Evolutionary conservation across 2,329 filamentous ascomycete genomes (phyloP), one percentile per base, ranked within the genome.

Genomic region (Sclerotinia trifoliorum): DNA sequence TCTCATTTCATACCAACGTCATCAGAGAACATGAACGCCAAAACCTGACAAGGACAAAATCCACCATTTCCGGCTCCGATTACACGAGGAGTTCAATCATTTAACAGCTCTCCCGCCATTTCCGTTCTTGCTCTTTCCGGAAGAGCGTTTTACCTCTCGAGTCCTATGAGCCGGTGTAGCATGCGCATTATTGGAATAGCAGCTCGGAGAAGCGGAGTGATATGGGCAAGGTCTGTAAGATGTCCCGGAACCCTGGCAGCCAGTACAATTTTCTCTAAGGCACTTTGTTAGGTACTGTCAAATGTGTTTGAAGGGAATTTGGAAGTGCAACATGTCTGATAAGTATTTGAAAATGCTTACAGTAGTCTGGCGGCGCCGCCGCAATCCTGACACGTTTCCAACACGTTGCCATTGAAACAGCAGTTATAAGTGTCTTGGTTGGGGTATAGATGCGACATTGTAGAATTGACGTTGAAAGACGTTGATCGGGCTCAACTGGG

Each of bases 1-100:
- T 39, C 51, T 39, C 29, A 39, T 39, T 63, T 39, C 29, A 26
- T 24, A 49, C 58, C 29, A 15, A 61, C 19, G 4, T 35, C 26
- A 39, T 63, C 29, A 63, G 13, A 42, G 51, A 51, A 24, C 10
- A 39, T 51, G 21, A 62, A 63, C 60, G 60, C 46, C 60, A 63
- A 51, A 62, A 63, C 21, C 46, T 6, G 29, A 26, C 2, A 51
- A 63, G n/a, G n/a, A 39, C 10, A 26, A 39, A 29, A 63, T 26
- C 60, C 13, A 15, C 44, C 19, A 19, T 7, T 15, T 39, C 46
- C n/a, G 32, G 35, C 15, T 51, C 32, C 21, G 17, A 26, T 15
- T 11, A 51, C 8, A 39, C 26, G 29, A 63, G 10, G n/a, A 51
- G 46, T 24, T 1, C 15, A 39, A 6, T 26, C 24, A 63, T 26